Percentiles rank a stretch among this genome's conserved stretches.
Evolutionary conservation across 805 yeast genomes (phyloP).

Genomic region (Groenewaldozyma salmanticensis): DNA sequence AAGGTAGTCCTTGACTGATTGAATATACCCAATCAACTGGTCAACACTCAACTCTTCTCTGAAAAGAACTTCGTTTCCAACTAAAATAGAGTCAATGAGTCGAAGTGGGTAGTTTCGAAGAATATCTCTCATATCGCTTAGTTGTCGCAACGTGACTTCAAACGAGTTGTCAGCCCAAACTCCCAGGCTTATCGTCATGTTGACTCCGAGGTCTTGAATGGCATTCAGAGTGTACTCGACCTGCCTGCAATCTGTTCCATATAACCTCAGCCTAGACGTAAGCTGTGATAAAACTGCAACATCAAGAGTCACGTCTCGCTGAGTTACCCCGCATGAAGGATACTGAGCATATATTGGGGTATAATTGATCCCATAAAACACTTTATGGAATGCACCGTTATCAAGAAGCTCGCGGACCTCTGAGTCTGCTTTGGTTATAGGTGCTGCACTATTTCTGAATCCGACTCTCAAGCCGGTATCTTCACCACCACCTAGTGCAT

Average conservation of each 20-base stretch:
- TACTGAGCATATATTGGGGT: conserved; percentile 45
- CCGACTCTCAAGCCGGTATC: background rate
- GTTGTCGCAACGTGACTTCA: conserved; percentile 36
- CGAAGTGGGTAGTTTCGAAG: conserved; percentile 36
- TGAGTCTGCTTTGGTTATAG: conserved; percentile 10
- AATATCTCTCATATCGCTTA: conserved; percentile 35
- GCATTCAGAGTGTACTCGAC: conserved; percentile 43
- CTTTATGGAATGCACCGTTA: conserved; percentile 25
- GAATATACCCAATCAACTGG: conserved; percentile 35
- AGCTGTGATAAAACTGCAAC: conserved; percentile 47
- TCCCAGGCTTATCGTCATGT: conserved; percentile 51
- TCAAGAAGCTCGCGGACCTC: conserved; percentile 30
- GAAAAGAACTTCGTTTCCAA: conserved; percentile 57
- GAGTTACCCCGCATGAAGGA: conserved; percentile 44
- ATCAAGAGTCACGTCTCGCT: conserved; percentile 45
- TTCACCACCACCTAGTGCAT: background rate
- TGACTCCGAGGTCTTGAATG: conserved; percentile 38
- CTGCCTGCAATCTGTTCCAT: conserved; percentile 56
- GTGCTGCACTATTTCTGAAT: background rate
- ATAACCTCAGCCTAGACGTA: conserved; percentile 47
- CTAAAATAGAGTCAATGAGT: conserved; percentile 40
- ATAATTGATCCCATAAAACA: conserved; percentile 51
- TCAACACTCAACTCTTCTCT: conserved; percentile 37
- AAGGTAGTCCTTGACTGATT: conserved; percentile 32
- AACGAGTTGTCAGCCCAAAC: conserved; percentile 49